phyloP scores from a whole-genome alignment of 805 yeast genomes.

The Monosporozyma yasuniensis region DNA sequence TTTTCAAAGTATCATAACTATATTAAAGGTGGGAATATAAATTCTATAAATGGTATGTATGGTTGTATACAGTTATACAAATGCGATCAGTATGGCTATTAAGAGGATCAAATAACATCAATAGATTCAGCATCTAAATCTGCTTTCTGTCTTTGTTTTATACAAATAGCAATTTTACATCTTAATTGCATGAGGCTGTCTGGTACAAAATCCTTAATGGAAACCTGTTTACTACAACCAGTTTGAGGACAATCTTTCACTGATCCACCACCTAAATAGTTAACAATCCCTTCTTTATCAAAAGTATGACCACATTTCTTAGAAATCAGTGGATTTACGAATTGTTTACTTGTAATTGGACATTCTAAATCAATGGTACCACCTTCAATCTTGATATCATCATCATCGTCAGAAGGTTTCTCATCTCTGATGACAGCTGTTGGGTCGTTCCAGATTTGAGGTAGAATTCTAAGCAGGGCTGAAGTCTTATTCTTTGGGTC shows the following conservation, averaged over 20 bases:
- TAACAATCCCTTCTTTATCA: slow-evolving; percentile 40
- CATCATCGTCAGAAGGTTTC: slow-evolving; percentile 35
- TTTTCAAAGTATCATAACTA: neutral
- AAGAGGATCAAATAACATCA: slow-evolving; percentile 5
- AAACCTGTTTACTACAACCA: slow-evolving; percentile 37
- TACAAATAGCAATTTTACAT: slow-evolving; percentile 30
- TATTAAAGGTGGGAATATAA: neutral
- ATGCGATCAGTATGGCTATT: too few species aligned
- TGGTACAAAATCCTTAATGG: slow-evolving; percentile 30
- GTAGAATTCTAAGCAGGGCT: slow-evolving; percentile 1
- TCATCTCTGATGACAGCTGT: slow-evolving; percentile 49
- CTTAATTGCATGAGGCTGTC: slow-evolving; percentile 52
- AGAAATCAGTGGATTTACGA: slow-evolving; percentile 48
- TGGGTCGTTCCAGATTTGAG: slow-evolving; percentile 48
- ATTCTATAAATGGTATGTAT: neutral
- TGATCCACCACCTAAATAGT: slow-evolving; percentile 19
- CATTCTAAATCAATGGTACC: slow-evolving; percentile 62
- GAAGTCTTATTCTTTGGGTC: neutral
- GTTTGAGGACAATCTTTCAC: slow-evolving; percentile 51
- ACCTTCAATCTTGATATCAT: slow-evolving; percentile 59
- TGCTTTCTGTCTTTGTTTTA: neutral
- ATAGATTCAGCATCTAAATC: slow-evolving; percentile 4
- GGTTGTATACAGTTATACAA: too few species aligned
- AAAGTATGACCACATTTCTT: slow-evolving; percentile 52
- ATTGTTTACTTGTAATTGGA: slow-evolving; percentile 50